Conservation (phyloP, 2,329 filamentous ascomycete genomes). For the Chrysoporthe puriensis region DNA sequence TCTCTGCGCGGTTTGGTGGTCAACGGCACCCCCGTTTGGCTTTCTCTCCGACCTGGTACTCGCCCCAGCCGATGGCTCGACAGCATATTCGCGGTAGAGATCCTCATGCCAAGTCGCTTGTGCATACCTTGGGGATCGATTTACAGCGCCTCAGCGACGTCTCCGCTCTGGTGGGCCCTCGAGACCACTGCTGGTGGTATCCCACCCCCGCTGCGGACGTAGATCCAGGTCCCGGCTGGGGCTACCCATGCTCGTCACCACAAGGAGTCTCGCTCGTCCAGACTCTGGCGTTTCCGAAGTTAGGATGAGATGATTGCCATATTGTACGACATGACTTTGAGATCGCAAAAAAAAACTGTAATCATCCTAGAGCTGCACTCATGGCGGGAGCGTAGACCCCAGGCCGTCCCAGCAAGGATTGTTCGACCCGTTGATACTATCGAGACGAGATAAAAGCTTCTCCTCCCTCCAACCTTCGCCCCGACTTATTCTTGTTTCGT, state of each 20-base stretch:
- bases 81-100: slow-evolving; percentile 14
- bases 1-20: not conserved
- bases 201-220: not conserved
- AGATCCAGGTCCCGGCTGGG: not conserved
- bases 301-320: slow-evolving; percentile 17
- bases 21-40: slow-evolving; percentile 17
- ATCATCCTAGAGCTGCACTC: slow-evolving; percentile 5
- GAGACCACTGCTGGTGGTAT: not conserved
- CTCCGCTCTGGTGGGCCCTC: not conserved
- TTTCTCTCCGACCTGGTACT: slow-evolving; percentile 8
- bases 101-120: slow-evolving; percentile 16
- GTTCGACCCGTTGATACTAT: slow-evolving; percentile 1
- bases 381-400: slow-evolving; percentile 4
- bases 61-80: not conserved
- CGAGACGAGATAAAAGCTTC: slow-evolving; percentile 24
- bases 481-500: not conserved
- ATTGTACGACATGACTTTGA: slow-evolving; percentile 11
- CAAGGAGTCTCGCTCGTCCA: slow-evolving; percentile 15
- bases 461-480: slow-evolving; percentile 9
- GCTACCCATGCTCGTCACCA: slow-evolving; percentile 5
- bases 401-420: slow-evolving; percentile 22
- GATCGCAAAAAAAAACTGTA: not conserved
- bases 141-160: not conserved
- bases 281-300: slow-evolving; percentile 11
- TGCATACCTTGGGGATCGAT: slow-evolving; percentile 7